These are phyloP conservation scores for Royoungia palumana DNA, from an alignment of 768 basidiomycete genomes.

Conservation along the genomic window DNA sequence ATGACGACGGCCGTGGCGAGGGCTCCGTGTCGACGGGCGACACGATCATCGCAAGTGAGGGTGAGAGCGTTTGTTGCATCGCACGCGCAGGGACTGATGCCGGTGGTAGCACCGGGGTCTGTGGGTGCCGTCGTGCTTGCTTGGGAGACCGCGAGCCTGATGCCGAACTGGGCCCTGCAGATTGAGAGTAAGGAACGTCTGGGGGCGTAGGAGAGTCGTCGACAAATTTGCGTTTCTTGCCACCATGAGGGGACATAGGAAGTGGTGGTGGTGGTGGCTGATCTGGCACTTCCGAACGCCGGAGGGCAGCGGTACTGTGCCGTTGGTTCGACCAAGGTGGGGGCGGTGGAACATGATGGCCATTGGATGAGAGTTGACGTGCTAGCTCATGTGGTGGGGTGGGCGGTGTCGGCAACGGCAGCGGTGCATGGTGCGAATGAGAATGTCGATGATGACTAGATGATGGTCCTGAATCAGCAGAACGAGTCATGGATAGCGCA, in stretches of 20 bases:
- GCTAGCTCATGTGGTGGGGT: conserved; percentile 34
- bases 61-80: conserved; percentile 34
- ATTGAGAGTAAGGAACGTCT: conserved; percentile 8
- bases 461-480: conserved; percentile 29
- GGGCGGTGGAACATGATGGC: conserved; percentile 34
- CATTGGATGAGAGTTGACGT: conserved; percentile 31
- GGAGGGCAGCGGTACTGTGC: conserved; percentile 20
- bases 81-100: conserved; percentile 26
- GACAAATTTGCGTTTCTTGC: conserved; percentile 34
- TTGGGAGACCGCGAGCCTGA: conserved; percentile 31
- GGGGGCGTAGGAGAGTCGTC: conserved; percentile 32
- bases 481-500: conserved; percentile 18
- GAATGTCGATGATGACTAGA: conserved; percentile 27
- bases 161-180: conserved; percentile 13
- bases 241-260: conserved; percentile 29
- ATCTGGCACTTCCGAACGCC: conserved; percentile 28
- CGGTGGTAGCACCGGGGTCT: conserved; percentile 30
- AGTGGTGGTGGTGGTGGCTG: conserved; percentile 8
- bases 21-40: conserved; percentile 33
- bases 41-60: conserved; percentile 35
- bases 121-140: conserved; percentile 33
- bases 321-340: conserved; percentile 34
- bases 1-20: conserved; percentile 30
- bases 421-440: conserved; percentile 29
- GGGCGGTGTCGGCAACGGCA: conserved; percentile 32